phyloP scores from a whole-genome alignment of 1,139 yeast species.

The Debaryomycetaceae sp. region DNA sequence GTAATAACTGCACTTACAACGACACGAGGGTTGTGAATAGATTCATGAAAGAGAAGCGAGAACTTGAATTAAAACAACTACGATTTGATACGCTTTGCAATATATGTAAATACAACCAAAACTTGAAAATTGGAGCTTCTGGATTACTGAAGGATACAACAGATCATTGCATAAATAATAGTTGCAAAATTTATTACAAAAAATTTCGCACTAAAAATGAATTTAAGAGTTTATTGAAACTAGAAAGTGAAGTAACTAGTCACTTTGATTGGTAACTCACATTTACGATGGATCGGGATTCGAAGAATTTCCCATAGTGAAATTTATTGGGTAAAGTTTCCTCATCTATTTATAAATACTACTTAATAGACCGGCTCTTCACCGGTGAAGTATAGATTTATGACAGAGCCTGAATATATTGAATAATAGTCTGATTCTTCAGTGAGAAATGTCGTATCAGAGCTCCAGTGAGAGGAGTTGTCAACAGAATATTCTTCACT shows the following conservation, averaged over 20 bases:
- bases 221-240: slow-evolving; percentile 2
- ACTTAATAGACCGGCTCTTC: background rate
- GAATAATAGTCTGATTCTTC: background rate
- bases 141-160: slow-evolving; percentile 11
- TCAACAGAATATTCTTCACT: background rate
- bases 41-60: slow-evolving; percentile 14
- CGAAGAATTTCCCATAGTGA: no score
- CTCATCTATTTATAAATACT: no score
- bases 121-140: slow-evolving; percentile 11
- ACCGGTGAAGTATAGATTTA: background rate
- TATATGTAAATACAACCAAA: slow-evolving; percentile 22
- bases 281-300: no score
- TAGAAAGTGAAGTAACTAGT: slow-evolving; percentile 48
- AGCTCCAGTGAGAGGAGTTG: background rate
- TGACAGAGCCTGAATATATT: background rate
- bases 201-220: slow-evolving; percentile 17
- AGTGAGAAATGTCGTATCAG: background rate
- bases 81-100: slow-evolving; percentile 20
- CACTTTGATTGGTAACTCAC: slow-evolving; percentile 39
- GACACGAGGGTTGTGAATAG: slow-evolving; percentile 19
- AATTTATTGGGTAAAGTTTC: no score
- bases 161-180: slow-evolving; percentile 26
- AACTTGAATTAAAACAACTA: slow-evolving; percentile 11
- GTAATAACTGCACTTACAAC: slow-evolving; percentile 19
- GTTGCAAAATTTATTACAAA: slow-evolving; percentile 25